These are phyloP conservation scores for Breynia disticha DNA, from an alignment of 441 rosid species.

Conservation along the genomic window DNA sequence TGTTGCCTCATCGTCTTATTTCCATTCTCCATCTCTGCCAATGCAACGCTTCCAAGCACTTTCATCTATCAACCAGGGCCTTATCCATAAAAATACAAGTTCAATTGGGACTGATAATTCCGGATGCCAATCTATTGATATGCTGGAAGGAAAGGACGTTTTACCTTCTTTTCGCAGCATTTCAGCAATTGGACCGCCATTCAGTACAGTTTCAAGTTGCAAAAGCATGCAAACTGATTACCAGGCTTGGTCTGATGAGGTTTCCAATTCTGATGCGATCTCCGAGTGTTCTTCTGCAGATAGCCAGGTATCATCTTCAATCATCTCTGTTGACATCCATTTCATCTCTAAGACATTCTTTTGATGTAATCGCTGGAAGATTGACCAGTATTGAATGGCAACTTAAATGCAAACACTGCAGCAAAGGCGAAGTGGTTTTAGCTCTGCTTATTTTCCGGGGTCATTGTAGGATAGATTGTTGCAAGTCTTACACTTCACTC, in stretches of 20 bases:
- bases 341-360: no score
- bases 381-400: no score
- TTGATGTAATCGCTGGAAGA: no score
- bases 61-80: constrained; percentile 23
- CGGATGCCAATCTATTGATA: constrained; percentile 29
- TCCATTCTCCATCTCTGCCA: constrained; percentile 31
- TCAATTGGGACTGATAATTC: constrained; percentile 28
- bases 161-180: constrained; percentile 29
- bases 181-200: constrained; percentile 25
- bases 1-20: constrained; percentile 21
- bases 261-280: constrained; percentile 41
- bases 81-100: constrained; percentile 22
- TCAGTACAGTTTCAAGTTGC: constrained; percentile 37
- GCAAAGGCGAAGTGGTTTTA: no score
- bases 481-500: constrained; percentile 7
- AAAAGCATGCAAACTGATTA: constrained; percentile 34
- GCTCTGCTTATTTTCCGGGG: background rate
- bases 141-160: constrained; percentile 27
- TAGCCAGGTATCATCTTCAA: constrained; percentile 29
- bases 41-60: constrained; percentile 46
- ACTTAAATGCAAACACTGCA: no score
- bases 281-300: constrained; percentile 32
- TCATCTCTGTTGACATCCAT: no score
- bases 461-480: background rate
- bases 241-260: constrained; percentile 47